These are phyloP conservation scores for Neostapfia colusana DNA, from an alignment of 176 grass and related monocot genomes.

Conservation along the genomic window DNA sequence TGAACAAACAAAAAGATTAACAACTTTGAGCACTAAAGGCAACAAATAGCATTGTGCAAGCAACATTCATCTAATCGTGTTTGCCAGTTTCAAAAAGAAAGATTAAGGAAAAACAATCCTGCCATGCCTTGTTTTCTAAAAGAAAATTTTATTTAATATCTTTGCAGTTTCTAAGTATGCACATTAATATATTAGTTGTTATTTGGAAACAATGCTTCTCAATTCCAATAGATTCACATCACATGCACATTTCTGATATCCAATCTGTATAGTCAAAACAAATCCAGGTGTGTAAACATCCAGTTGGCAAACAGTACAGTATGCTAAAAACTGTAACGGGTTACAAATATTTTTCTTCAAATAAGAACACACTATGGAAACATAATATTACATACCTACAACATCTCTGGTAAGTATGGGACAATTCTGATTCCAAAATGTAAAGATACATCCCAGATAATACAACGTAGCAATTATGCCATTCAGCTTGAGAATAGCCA, in stretches of 20 bases:
- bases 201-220: not conserved
- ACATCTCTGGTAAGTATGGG: conserved; percentile 76
- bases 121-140: not conserved
- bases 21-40: not conserved
- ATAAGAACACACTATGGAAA: conserved; percentile 9
- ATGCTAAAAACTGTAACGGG: not conserved
- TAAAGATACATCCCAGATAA: conserved; percentile 96
- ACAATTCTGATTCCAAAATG: conserved; percentile 81
- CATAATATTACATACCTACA: conserved; percentile 59
- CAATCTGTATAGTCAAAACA: not conserved
- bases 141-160: not conserved
- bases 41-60: not conserved
- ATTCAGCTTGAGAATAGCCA: conserved; percentile 89
- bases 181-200: not conserved
- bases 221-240: conserved; percentile 12
- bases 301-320: not conserved
- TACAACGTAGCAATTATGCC: conserved; percentile 83
- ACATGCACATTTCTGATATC: not conserved
- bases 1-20: conserved; percentile 4
- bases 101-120: not conserved
- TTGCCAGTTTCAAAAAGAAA: not conserved
- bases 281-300: not conserved
- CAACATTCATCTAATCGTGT: conserved; percentile 2
- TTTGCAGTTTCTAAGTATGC: not conserved
- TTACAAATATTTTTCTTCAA: conserved; percentile 14